A percentile compares a stretch with the other conserved stretches of the same genome.
phyloP scores from a whole-genome alignment of 257 asterid genomes.

The Jacaranda copaia region DNA sequence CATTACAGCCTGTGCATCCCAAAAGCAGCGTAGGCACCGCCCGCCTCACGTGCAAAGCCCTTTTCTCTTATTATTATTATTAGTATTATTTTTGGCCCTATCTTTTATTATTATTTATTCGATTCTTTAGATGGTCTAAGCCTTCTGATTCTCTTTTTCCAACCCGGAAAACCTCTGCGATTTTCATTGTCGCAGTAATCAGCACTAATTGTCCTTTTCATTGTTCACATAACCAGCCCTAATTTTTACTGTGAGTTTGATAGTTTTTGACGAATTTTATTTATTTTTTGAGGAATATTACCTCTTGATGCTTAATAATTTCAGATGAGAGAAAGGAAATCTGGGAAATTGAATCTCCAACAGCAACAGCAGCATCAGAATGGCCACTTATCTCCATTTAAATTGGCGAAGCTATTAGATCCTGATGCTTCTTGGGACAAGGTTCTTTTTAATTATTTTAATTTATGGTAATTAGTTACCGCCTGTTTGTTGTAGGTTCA shows the following conservation, averaged over 20 bases:
- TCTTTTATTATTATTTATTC: no score
- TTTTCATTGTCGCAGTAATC: slow-evolving; percentile 18
- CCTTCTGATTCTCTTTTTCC: neutral
- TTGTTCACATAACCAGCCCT: slow-evolving; percentile 26
- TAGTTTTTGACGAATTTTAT: neutral
- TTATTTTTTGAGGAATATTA: neutral
- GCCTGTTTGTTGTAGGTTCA: neutral
- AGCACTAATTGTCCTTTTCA: slow-evolving; percentile 1
- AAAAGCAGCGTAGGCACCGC: no score
- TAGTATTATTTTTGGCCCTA: no score
- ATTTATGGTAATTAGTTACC: neutral
- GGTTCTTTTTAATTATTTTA: slow-evolving; percentile 47
- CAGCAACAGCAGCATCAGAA: slow-evolving; percentile 66
- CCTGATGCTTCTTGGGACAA: slow-evolving; percentile 81
- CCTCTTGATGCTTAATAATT: slow-evolving; percentile 29
- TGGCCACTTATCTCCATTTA: slow-evolving; percentile 79
- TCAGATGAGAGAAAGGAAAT: slow-evolving; percentile 84
- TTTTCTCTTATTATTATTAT: no score
- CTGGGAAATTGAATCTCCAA: slow-evolving; percentile 58
- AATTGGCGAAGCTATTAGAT: slow-evolving; percentile 79
- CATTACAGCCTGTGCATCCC: no score
- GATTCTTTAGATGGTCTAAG: no score
- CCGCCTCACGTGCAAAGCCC: no score
- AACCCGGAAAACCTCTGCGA: no score
- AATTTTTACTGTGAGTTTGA: slow-evolving; percentile 20